Evolutionary conservation across 306 rosid species (phyloP), one percentile per base, ranked within the genome.

Genomic region (Astragalus glycyphyllos): DNA sequence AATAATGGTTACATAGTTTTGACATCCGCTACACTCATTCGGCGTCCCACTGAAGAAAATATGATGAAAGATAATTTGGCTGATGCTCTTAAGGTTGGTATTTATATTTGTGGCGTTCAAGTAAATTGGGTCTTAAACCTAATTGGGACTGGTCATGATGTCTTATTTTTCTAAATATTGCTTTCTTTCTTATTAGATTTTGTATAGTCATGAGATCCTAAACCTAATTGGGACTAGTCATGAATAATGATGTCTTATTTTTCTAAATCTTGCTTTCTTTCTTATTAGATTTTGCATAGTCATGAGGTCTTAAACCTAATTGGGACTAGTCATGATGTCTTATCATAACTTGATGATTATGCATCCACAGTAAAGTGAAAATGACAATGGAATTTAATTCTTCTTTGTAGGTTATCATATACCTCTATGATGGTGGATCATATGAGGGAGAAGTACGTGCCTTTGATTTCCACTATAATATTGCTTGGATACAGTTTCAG

Each of bases 21-120:
- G 66, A 60, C 66, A 37, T 60, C 48, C 5, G 66, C 34, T n/a
- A 60, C 37, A 9, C 14, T 60, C 65, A 35, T 59, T 16, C 48
- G 34, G 14, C 13, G 14, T 37, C 48, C n/a, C 4, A 35, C 8
- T 4, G 0, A 37, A 37, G 7, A 37, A 35, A 1, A 15, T 4
- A 2, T 37, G 8, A 14, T 37, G 65, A 31, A 37, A 14, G 47
- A 59, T 59, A 4, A 2, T 2, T 9, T 60, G 34, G 49, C 49
- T 0, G 65, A 37, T 2, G 4, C 9, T 37, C 29, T 37, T 38
- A 38, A 60, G 66, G 48, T 37, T 15, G 0, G 32, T 59, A n/a
- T 13, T 49, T 49, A 1, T 14, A 49, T 49, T 49, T 13, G 55
- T 6, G 10, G 29, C 55, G 4, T 8, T 49, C 55, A 13, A 14